phyloP scores from a whole-genome alignment of 1,284 basidiomycete species.

The Peniophora sp. region DNA sequence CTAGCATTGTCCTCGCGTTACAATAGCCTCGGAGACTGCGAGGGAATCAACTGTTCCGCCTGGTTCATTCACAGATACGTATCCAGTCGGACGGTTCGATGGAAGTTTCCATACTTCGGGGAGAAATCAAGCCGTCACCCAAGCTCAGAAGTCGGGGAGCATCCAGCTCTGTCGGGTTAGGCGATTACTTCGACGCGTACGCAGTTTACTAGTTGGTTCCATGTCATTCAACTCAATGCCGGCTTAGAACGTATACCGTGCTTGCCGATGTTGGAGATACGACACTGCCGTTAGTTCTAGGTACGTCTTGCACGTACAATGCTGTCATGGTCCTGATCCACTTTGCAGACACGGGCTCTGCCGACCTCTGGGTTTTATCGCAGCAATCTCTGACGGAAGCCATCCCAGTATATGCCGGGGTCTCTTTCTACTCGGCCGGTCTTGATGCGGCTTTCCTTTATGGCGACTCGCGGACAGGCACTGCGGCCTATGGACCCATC shows the following conservation, averaged over 20 bases:
- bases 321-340: no score
- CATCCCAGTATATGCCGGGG: slow-evolving; percentile 21
- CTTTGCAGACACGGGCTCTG: slow-evolving; percentile 27
- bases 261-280: slow-evolving; percentile 20
- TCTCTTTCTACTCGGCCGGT: slow-evolving; percentile 15
- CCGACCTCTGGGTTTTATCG: slow-evolving; percentile 31
- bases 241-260: slow-evolving; percentile 22
- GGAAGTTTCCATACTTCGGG: slow-evolving; percentile 4
- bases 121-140: background rate
- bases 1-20: no score
- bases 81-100: background rate
- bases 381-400: slow-evolving; percentile 18
- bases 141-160: slow-evolving; percentile 6
- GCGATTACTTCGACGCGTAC: slow-evolving; percentile 21
- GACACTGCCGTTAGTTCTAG: slow-evolving; percentile 20
- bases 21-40: no score
- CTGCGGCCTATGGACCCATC: slow-evolving; percentile 25
- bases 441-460: slow-evolving; percentile 20
- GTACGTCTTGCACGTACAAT: slow-evolving; percentile 10
- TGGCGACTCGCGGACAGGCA: slow-evolving; percentile 30
- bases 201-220: slow-evolving; percentile 4
- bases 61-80: background rate
- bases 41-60: no score
- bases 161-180: slow-evolving; percentile 16
- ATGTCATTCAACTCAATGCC: background rate